These are phyloP conservation scores for Russula abietina DNA, from an alignment of 768 basidiomycete genomes.

Conservation along the genomic window DNA sequence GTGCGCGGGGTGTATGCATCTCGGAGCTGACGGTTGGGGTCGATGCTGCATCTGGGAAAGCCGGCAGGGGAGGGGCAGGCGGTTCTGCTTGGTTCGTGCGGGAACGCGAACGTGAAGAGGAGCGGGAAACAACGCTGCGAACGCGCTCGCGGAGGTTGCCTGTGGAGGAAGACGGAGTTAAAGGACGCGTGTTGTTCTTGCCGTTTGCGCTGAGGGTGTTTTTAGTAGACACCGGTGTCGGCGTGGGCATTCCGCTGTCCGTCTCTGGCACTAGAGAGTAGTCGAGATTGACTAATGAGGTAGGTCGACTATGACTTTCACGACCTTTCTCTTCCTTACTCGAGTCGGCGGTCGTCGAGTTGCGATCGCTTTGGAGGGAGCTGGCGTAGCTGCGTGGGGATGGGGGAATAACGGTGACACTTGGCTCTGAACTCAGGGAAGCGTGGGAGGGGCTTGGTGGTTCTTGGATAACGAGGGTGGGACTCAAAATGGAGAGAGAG, in stretches of 20 bases:
- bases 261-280: not conserved
- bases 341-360: conserved; percentile 5
- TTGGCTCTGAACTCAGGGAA: conserved; percentile 28
- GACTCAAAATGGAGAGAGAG: not conserved
- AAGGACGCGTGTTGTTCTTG: not conserved
- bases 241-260: conserved; percentile 19
- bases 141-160: conserved; percentile 23
- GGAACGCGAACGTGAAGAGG: conserved; percentile 12
- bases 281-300: conserved; percentile 16
- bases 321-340: conserved; percentile 16
- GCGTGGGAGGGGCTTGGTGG: conserved; percentile 8
- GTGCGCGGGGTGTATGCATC: not conserved
- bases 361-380: conserved; percentile 24
- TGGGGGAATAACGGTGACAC: conserved; percentile 33
- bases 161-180: conserved; percentile 20
- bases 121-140: conserved; percentile 21
- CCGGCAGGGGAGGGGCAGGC: not conserved
- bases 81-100: conserved; percentile 2
- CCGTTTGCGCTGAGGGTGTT: not conserved
- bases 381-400: conserved; percentile 28
- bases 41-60: not conserved
- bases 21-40: not conserved
- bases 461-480: not conserved
- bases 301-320: conserved; percentile 16
- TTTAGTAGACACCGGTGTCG: conserved; percentile 7